Evolutionary conservation across 768 basidiomycete genomes (phyloP), one percentile per base, ranked within the genome.

Genomic region (Pholiota molesta): DNA sequence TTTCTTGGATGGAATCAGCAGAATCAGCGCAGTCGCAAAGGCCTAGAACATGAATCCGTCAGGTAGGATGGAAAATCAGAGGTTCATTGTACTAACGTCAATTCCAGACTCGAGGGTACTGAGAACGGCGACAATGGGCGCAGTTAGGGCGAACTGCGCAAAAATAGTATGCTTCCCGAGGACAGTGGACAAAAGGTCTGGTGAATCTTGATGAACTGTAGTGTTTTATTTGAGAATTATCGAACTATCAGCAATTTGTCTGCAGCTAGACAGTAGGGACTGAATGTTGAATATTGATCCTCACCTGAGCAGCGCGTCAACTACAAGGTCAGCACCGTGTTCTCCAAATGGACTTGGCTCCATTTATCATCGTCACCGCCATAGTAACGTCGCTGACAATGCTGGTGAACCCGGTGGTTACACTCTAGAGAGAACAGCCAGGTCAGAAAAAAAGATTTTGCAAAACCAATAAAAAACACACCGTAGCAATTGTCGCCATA

Each of bases 121-220:
- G n/a, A 66, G 59, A 3, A 53, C 55, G 0, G 14, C 40, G 2
- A 37, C 14, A 23, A 66, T 63, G 14, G 65, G 65, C 8, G 51
- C 59, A 5, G 62, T 63, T 7, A 63, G 4, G 26, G 0, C 33
- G 44, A 66, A 66, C 13, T 63, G 65, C 19, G 65, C 62, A 21
- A 66, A 57, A 14, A 66, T 66, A 6, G 31, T 17, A 14, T 63
- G 65, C 52, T 66, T 60, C 1, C 62, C 65, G 6, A 66, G 63
- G 56, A 66, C 59, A 9, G 62, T 63, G 11, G 59, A 13, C 35
- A 66, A 40, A 14, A 63, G 60, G 4, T 35, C 17, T 66, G 62
- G 35, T 66, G 62, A 16, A 63, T 31, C 6, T 2, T 11, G 14
- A 66, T 59, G 28, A 63, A 66, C 65, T 66, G 19, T 44, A 44